Evolutionary conservation across 148 eudicot genomes (phyloP).

Genomic region (Cornus florida): DNA sequence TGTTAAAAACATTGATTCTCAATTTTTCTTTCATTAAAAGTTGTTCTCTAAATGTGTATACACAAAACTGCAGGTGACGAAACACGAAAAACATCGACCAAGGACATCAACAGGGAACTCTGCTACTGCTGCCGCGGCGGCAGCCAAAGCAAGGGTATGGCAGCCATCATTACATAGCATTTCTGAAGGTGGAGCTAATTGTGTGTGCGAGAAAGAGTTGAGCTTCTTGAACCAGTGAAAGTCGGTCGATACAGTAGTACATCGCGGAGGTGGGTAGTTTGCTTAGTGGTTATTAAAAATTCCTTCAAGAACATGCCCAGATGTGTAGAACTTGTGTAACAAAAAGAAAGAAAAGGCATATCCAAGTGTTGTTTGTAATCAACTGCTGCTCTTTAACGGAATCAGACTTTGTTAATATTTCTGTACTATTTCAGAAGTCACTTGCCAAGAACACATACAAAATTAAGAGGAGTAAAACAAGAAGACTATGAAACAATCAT

Average conservation of each 20-base stretch:
- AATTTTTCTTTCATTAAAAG: too few relatives aligned
- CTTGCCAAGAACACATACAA: too few relatives aligned
- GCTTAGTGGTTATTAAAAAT: too few relatives aligned
- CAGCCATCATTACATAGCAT: slow-evolving; percentile 84
- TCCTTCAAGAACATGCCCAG: neutral
- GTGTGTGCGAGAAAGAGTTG: neutral
- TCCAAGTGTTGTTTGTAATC: neutral
- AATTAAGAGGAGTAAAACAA: too few relatives aligned
- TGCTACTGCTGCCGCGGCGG: slow-evolving; percentile 38
- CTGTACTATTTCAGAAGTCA: too few relatives aligned
- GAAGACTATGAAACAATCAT: neutral
- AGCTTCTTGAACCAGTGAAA: too few relatives aligned
- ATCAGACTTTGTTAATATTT: neutral
- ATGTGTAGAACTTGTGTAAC: neutral
- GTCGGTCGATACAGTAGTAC: too few relatives aligned
- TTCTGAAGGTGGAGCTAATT: slow-evolving; percentile 75
- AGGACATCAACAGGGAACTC: slow-evolving; percentile 44
- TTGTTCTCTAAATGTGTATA: neutral
- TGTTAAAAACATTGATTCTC: too few relatives aligned
- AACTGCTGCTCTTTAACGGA: neutral
- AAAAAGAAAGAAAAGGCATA: neutral
- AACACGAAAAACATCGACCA: slow-evolving; percentile 48
- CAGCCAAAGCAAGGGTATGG: slow-evolving; percentile 69
- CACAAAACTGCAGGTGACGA: slow-evolving; percentile 50
- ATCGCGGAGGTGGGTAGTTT: too few relatives aligned